Base-by-base conservation (phyloP, 1,284 basidiomycete genomes). In the Ceratobasidium sp. region DNA sequence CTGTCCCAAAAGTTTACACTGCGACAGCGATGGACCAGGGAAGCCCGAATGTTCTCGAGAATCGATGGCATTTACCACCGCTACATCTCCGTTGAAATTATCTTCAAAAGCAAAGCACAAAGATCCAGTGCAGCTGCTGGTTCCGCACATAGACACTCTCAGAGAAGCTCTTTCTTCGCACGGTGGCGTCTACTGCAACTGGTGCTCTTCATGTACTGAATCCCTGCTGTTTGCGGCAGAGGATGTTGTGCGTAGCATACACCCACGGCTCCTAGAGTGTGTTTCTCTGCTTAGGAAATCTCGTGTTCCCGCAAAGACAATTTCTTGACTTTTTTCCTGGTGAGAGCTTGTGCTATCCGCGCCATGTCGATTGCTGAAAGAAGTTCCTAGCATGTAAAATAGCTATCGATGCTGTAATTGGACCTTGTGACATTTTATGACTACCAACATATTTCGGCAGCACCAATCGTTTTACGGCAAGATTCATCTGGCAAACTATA, bases 201-300 rank as follows among this genome's bases (percentile, higher is more conserved):
- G 70, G 70, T 73, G 70, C 25, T 40, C 57, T 17, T n/a, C 25
- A 15, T 73, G 70, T 44, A 52, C 15, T 40, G 57, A 46, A 6
- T 37, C 57, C 11, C 43, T 73, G 29, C 29, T 62, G 32, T 6
- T 15, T n/a, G 51, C n/a, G 2, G 46, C 49, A 13, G 57, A 59
- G n/a, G 49, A 52, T 40, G 57, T 73, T n/a, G 25, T 73, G 49
- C 46, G 43, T 40, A 59, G 32, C 25, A 62, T 73, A 52, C 49
- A 73, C 59, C 59, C 70, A 40, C 44, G 46, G 15, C 44, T 73
- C 43, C 43, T 73, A n/a, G 70, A 51, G 29, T 73, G 70, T 15
- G 70, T 73, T 17, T 59, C 46, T 29, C 25, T 57, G 54, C 32
- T 62, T 40, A 62, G 59, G 37, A 7, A 22, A 15, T 37, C 59